These are phyloP conservation scores for Williopsis jadinii DNA, from an alignment of 1,139 yeast genomes.

Conservation along the genomic window DNA sequence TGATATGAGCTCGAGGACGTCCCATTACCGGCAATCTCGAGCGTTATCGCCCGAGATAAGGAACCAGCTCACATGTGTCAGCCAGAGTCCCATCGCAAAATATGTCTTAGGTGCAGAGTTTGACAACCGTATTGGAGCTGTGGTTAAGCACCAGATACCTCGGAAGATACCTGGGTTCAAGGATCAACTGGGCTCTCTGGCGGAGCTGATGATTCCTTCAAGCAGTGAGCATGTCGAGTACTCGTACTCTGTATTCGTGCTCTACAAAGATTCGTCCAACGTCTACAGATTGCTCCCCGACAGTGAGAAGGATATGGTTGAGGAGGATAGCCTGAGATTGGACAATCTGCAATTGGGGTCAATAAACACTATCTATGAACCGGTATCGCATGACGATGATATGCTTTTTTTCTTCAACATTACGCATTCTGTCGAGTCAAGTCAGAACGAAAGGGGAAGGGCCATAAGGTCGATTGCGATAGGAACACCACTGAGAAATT, in stretches of 20 bases:
- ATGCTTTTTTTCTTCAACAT: slow-evolving; percentile 17
- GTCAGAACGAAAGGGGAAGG: slow-evolving; percentile 14
- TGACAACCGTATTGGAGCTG: slow-evolving; percentile 50
- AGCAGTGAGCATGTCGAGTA: slow-evolving; percentile 16
- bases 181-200: slow-evolving; percentile 35
- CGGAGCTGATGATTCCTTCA: slow-evolving; percentile 51
- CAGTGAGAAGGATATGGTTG: slow-evolving; percentile 10
- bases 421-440: slow-evolving; percentile 8
- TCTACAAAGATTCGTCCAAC: slow-evolving; percentile 14
- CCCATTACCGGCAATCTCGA: not conserved
- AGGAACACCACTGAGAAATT: slow-evolving; percentile 17
- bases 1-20: no score
- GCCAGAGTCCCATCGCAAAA: slow-evolving; percentile 7
- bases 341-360: slow-evolving; percentile 11
- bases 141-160: slow-evolving; percentile 44
- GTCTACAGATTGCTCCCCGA: slow-evolving; percentile 18
- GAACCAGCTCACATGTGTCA: slow-evolving; percentile 2
- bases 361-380: slow-evolving; percentile 19
- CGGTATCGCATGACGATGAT: slow-evolving; percentile 12
- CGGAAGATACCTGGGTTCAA: slow-evolving; percentile 28
- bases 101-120: slow-evolving; percentile 51
- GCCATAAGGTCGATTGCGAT: slow-evolving; percentile 16
- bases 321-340: slow-evolving; percentile 7
- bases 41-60: slow-evolving; percentile 2
- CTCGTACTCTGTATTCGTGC: slow-evolving; percentile 14